Conservation (phyloP, 2,329 filamentous ascomycete genomes). For the Macrophomina pseudophaseolina region DNA sequence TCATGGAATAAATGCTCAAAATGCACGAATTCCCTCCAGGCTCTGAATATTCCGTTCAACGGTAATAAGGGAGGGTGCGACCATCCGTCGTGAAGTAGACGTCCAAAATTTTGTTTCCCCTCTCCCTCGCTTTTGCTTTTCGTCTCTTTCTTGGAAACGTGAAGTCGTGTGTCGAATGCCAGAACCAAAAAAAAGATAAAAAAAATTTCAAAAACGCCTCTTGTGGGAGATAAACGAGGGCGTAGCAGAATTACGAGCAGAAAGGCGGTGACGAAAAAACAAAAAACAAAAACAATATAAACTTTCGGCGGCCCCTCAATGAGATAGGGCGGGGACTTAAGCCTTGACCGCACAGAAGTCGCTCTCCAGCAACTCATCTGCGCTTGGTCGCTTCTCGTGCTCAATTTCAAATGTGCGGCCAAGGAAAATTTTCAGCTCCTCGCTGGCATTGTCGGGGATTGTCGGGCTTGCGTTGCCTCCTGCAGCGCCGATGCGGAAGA, state of each 20-base stretch:
- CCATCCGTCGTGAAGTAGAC: constrained; percentile 22
- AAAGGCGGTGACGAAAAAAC: constrained; percentile 6
- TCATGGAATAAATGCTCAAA: not conserved
- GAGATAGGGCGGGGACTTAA: constrained; percentile 37
- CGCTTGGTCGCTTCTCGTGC: constrained; percentile 87
- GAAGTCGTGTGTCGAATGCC: constrained; percentile 18
- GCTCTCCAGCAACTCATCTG: constrained; percentile 85
- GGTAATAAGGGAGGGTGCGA: not conserved
- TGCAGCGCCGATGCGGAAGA: constrained; percentile 86
- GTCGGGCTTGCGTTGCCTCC: constrained; percentile 85
- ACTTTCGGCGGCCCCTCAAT: constrained; percentile 6
- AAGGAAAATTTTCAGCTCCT: constrained; percentile 83
- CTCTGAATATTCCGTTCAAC: not conserved
- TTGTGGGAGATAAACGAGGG: constrained; percentile 2
- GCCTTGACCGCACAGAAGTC: constrained; percentile 79
- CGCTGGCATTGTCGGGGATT: constrained; percentile 83
- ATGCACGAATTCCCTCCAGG: not conserved
- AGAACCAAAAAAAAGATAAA: constrained; percentile 12
- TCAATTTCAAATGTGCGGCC: constrained; percentile 93
- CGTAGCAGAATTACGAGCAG: constrained; percentile 8
- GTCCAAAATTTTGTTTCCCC: not conserved
- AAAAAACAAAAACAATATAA: constrained; percentile 12
- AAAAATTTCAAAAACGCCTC: constrained; percentile 14
- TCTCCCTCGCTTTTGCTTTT: constrained; percentile 13
- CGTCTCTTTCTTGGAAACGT: constrained; percentile 23